A percentile compares a stretch with the other conserved stretches of the same genome.
Evolutionary conservation across 2,329 filamentous ascomycete genomes (phyloP).

Genomic region (Lithohypha guttulata): DNA sequence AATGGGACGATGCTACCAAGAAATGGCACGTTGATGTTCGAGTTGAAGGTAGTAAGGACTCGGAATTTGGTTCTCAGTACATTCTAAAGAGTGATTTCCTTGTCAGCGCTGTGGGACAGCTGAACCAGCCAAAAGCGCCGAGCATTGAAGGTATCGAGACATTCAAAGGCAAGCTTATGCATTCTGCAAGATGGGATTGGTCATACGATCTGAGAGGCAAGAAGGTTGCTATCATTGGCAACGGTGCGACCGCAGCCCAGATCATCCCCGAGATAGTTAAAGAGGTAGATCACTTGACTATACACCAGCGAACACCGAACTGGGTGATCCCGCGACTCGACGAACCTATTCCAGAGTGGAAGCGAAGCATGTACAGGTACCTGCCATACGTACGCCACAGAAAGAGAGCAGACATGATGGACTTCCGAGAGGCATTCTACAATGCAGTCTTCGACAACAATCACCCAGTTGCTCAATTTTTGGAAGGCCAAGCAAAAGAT

Average conservation of each 20-base stretch:
- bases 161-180: slow-evolving; percentile 34
- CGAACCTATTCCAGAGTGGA: slow-evolving; percentile 33
- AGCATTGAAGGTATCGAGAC: slow-evolving; percentile 20
- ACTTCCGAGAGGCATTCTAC: slow-evolving; percentile 42
- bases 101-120: slow-evolving; percentile 47
- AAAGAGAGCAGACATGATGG: slow-evolving; percentile 42
- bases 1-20: slow-evolving; percentile 45
- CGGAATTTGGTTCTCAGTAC: slow-evolving; percentile 37
- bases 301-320: slow-evolving; percentile 50
- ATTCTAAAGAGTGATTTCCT: slow-evolving; percentile 22
- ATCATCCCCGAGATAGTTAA: slow-evolving; percentile 48
- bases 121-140: slow-evolving; percentile 41
- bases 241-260: slow-evolving; percentile 49
- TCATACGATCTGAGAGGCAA: slow-evolving; percentile 36
- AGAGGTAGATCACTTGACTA: slow-evolving; percentile 38
- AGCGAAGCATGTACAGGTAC: slow-evolving; percentile 38
- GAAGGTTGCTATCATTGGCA: slow-evolving; percentile 49
- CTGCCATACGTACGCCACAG: slow-evolving; percentile 42
- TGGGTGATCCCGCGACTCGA: slow-evolving; percentile 48
- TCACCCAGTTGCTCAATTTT: slow-evolving; percentile 31
- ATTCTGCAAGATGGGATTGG: slow-evolving; percentile 35
- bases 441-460: slow-evolving; percentile 33
- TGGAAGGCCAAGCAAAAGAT: slow-evolving; percentile 28
- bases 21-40: slow-evolving; percentile 31
- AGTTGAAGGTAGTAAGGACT: slow-evolving; percentile 43